Evolutionary conservation across 2,329 filamentous ascomycete species (phyloP).

Genomic region (Aphanoascus verrucosus): DNA sequence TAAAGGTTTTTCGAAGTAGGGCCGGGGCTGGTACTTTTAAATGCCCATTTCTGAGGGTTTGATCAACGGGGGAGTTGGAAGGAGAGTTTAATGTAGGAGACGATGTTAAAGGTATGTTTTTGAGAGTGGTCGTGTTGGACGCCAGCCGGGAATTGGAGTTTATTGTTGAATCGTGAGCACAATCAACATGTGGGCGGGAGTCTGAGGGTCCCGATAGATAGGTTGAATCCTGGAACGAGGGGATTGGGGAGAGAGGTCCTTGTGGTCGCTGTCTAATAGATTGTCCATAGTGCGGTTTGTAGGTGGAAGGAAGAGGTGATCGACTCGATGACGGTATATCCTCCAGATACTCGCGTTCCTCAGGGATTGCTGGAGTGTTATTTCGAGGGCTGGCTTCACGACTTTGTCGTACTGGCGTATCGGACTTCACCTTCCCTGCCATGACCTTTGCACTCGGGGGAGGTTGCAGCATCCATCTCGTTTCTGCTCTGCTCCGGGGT

Average conservation of each 20-base stretch:
- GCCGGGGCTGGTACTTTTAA: not conserved
- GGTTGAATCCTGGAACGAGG: not conserved
- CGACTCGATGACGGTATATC: not conserved
- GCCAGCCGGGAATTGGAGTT: not conserved
- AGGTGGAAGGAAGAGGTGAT: not conserved
- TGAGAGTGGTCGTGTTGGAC: not conserved
- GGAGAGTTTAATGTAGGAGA: slow-evolving; percentile 14
- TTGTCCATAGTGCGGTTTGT: not conserved
- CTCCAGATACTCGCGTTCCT: not conserved
- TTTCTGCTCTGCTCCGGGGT: slow-evolving; percentile 57
- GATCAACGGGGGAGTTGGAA: slow-evolving; percentile 25
- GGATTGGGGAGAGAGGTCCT: not conserved
- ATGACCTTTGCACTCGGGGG: slow-evolving; percentile 83
- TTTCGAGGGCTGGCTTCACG: slow-evolving; percentile 7
- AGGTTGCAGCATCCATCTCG: slow-evolving; percentile 85
- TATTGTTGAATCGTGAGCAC: slow-evolving; percentile 9
- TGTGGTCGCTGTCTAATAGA: not conserved
- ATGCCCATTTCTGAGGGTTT: not conserved
- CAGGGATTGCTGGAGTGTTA: not conserved
- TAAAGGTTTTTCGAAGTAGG: slow-evolving; percentile 6
- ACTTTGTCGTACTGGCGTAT: slow-evolving; percentile 19
- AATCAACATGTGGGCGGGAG: not conserved
- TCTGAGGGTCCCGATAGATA: not conserved
- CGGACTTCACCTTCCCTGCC: slow-evolving; percentile 60
- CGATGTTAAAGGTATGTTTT: not conserved